These are phyloP conservation scores for Ephemerocybe angulata DNA, from an alignment of 768 basidiomycete genomes.

Conservation along the genomic window DNA sequence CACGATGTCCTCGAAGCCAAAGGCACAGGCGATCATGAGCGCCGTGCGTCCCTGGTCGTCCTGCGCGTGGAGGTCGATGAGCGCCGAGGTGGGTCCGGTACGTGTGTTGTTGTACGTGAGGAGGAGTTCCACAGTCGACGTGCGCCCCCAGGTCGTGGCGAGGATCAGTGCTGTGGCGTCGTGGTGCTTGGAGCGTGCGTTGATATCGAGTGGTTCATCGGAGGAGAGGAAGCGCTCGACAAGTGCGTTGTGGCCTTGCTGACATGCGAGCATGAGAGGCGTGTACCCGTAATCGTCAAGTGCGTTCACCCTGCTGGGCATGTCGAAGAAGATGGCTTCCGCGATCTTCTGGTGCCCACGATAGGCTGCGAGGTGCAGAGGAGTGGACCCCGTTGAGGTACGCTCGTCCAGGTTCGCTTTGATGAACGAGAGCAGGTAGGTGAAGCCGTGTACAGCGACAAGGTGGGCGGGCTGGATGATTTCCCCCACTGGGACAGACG, in stretches of 20 bases:
- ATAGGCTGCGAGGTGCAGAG: neutral
- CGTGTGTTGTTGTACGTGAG: neutral
- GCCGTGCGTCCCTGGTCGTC: neutral
- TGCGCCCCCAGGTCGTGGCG: neutral
- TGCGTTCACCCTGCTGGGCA: neutral
- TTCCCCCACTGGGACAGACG: neutral
- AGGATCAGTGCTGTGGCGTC: neutral
- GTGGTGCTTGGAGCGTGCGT: neutral
- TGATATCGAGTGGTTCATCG: neutral
- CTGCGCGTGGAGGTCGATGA: slow-evolving; percentile 4
- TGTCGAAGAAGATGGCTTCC: neutral
- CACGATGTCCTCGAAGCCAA: neutral
- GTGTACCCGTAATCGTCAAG: slow-evolving; percentile 1
- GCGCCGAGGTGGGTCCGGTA: neutral
- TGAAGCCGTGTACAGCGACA: neutral
- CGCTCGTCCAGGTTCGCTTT: neutral
- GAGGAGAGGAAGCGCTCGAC: neutral
- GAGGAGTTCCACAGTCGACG: neutral
- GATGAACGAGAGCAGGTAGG: neutral
- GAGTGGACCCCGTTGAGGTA: neutral
- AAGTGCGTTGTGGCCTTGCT: neutral
- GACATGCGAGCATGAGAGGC: neutral
- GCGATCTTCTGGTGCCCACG: neutral
- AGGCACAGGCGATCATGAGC: neutral
- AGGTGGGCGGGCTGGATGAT: slow-evolving; percentile 1